Percentiles rank a stretch among this genome's conserved stretches.
These are phyloP conservation scores for Penicillium arizonense DNA, from an alignment of 495 filamentous ascomycete species.

Conservation along the genomic window DNA sequence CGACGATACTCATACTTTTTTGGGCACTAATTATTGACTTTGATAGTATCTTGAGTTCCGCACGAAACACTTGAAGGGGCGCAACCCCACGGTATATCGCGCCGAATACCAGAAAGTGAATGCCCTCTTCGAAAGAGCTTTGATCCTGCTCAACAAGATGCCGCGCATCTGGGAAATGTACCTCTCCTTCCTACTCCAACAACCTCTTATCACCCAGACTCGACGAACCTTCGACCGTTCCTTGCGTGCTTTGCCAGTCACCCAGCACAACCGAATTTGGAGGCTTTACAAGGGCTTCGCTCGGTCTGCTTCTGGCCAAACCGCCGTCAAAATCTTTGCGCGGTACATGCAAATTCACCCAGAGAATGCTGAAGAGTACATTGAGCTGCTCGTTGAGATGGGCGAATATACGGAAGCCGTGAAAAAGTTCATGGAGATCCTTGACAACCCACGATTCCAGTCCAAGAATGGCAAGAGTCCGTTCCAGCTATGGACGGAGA, in stretches of 20 bases:
- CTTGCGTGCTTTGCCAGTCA: constrained; percentile 89
- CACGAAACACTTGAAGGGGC: constrained; percentile 74
- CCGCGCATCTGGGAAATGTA: constrained; percentile 99
- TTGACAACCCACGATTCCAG: constrained; percentile 88
- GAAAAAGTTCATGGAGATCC: constrained; percentile 86
- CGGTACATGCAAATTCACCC: constrained; percentile 98
- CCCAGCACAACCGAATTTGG: constrained; percentile 98
- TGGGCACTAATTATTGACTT: constrained; percentile 7
- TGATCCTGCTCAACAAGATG: constrained; percentile 98
- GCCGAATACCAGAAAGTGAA: constrained; percentile 92
- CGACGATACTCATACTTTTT: too few species aligned
- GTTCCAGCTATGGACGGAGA: constrained; percentile 96
- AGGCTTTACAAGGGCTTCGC: constrained; percentile 88
- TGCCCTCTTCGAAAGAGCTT: constrained; percentile 86
- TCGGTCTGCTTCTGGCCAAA: constrained; percentile 86
- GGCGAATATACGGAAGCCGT: constrained; percentile 89
- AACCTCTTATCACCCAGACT: constrained; percentile 89
- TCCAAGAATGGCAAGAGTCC: constrained; percentile 93
- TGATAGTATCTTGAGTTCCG: constrained; percentile 82
- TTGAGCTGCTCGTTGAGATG: constrained; percentile 80
- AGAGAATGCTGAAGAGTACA: constrained; percentile 93
- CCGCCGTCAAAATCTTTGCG: constrained; percentile 89
- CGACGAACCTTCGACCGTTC: constrained; percentile 92
- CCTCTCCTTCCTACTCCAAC: constrained; percentile 82
- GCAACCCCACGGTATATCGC: constrained; percentile 79